Conservation (phyloP, 106 monocot species). For the Posidonia australis region DNA sequence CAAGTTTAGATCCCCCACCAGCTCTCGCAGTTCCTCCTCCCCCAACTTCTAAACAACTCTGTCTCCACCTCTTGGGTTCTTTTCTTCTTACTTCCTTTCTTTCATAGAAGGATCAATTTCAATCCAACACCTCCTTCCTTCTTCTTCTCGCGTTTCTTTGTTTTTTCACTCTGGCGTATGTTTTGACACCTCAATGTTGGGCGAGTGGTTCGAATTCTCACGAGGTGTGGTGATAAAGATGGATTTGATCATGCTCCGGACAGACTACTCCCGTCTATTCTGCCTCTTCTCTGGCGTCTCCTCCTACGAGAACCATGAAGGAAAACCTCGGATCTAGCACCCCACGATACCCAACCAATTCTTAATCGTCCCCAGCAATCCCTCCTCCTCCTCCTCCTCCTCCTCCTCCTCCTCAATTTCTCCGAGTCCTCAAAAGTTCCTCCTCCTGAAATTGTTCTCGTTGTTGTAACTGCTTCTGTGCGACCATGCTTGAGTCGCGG, state of each 20-base stretch:
- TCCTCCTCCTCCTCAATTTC: not conserved
- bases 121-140: not conserved
- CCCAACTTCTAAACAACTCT: not conserved
- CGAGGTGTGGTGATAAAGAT: constrained; percentile 28
- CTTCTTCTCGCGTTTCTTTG: not conserved
- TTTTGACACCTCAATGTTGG: constrained; percentile 24
- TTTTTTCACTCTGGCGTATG: not conserved
- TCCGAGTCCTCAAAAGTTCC: not conserved
- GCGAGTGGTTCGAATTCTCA: constrained; percentile 34
- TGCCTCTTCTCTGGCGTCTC: constrained; percentile 86
- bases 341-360: not conserved
- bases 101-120: not conserved
- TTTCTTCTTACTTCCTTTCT: not conserved
- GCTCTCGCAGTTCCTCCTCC: not conserved
- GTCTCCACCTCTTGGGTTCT: not conserved
- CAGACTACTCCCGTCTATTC: constrained; percentile 71
- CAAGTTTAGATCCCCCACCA: constrained; percentile 44
- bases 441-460: not conserved
- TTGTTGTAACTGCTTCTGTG: not conserved
- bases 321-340: constrained; percentile 64
- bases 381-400: constrained; percentile 1
- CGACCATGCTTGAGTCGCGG: not conserved
- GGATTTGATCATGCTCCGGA: constrained; percentile 56
- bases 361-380: not conserved
- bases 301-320: constrained; percentile 80